Base-by-base conservation (phyloP, 2,329 filamentous ascomycete genomes). In the Madurella fahalii region DNA sequence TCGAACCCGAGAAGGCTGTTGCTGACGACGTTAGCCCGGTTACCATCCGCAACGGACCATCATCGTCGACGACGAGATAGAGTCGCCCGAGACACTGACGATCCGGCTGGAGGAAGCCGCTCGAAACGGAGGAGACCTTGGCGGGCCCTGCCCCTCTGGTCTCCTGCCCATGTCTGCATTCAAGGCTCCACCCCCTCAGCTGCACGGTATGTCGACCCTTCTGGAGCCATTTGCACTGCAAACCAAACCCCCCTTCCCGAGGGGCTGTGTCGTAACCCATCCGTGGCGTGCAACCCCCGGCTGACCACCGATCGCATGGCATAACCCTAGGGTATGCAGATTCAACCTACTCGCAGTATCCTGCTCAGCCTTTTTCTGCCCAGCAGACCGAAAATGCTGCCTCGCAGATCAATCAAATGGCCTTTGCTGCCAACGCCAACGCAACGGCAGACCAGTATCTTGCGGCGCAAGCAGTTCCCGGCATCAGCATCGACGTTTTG, bases 121-220 rank as follows among this genome's bases (percentile, higher is more conserved):
- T 60, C 74, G 74, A 72, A 77, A 75, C 74, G 77, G 77, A 66
- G 77, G 77, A 70, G 75, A 74, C 71, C 74, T 74, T 70, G 72
- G 71, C 66, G 75, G 77, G 78, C 83, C 77, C 73, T 83, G 75
- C 74, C 77, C 79, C 69, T 77, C 70, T 70, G 71, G 74, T 70
- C 71, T 84, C 66, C 75, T 89, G 74, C 84, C 87, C 73, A 92
- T 92, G 87, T 87, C 89, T 72, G 86, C 86, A 74, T 92, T 90
- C 79, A 95, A 95, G 74, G 74, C 83, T 56, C 84, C 87, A 71
- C 79, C 85, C 73, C 79, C 86, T 71, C 87, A 86, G 71, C 82
- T 92, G 76, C 87, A 93, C 74, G 88, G 91, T 95, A 77, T 76
- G 90, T 85, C 37, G 9, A 17, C 17, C 16, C 13, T 4, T 20